phyloP scores from a whole-genome alignment of 306 rosid species.

The Vachellia pachyceras region DNA sequence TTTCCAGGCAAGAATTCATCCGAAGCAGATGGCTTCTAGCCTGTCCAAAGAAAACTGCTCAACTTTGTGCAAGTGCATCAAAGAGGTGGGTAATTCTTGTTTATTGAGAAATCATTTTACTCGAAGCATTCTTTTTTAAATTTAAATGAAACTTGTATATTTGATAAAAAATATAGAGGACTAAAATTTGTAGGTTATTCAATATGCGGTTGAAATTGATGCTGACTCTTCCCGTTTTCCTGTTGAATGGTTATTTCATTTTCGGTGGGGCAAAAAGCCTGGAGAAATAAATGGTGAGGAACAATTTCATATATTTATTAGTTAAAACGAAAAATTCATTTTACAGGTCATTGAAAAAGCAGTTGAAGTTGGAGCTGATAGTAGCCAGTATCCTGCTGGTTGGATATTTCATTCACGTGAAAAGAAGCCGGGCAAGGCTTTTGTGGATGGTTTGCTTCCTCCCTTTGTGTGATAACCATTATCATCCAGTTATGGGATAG shows the following conservation, averaged over 20 bases:
- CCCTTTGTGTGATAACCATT: slow-evolving; percentile 44
- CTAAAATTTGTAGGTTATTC: slow-evolving; percentile 80
- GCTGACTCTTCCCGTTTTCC: slow-evolving; percentile 85
- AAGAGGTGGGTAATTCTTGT: slow-evolving; percentile 64
- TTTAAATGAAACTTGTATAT: no score
- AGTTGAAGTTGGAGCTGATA: slow-evolving; percentile 93
- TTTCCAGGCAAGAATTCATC: slow-evolving; percentile 92
- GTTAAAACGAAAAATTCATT: slow-evolving; percentile 51
- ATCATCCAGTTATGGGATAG: background rate
- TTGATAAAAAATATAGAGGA: no score
- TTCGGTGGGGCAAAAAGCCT: slow-evolving; percentile 94
- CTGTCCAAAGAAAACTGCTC: slow-evolving; percentile 72
- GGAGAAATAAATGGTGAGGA: slow-evolving; percentile 90
- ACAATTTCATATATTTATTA: slow-evolving; percentile 49
- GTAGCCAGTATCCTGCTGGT: slow-evolving; percentile 79
- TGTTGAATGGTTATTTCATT: slow-evolving; percentile 94
- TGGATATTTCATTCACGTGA: slow-evolving; percentile 97
- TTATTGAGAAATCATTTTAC: slow-evolving; percentile 37
- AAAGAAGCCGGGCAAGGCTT: slow-evolving; percentile 89
- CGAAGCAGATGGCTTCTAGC: slow-evolving; percentile 73
- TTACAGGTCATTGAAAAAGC: slow-evolving; percentile 94
- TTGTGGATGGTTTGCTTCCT: slow-evolving; percentile 92
- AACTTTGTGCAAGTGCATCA: slow-evolving; percentile 67
- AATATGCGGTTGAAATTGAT: slow-evolving; percentile 84
- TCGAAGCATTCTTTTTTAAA: no score